phyloP scores from a whole-genome alignment of 495 filamentous ascomycete species.

The Achaetomiella virescens region DNA sequence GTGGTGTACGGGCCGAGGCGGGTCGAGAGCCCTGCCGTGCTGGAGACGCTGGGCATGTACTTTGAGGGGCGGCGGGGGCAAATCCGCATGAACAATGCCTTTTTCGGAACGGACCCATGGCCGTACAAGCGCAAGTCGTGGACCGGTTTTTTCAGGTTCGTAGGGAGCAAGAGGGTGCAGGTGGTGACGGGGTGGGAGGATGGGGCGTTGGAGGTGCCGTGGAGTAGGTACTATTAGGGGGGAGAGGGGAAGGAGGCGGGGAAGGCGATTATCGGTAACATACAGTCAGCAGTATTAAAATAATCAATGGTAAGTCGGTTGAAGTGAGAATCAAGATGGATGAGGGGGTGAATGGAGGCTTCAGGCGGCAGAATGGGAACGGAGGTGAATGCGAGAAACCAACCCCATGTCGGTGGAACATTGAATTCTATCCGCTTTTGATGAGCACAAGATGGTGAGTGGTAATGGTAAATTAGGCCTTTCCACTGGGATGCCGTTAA shows the following conservation, averaged over 20 bases:
- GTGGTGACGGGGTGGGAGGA: slow-evolving; percentile 27
- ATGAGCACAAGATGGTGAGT: too few species aligned
- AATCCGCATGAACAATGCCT: slow-evolving; percentile 24
- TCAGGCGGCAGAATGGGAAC: too few species aligned
- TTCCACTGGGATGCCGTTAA: too few species aligned
- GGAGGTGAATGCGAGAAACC: too few species aligned
- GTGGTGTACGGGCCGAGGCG: slow-evolving; percentile 20
- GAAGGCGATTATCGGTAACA: too few species aligned
- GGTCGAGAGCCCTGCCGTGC: slow-evolving; percentile 20
- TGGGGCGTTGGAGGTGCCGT: slow-evolving; percentile 24
- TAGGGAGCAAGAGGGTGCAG: slow-evolving; percentile 19
- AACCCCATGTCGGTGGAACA: too few species aligned
- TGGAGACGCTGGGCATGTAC: slow-evolving; percentile 17
- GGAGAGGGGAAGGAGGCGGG: slow-evolving; percentile 29
- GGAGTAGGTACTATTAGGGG: slow-evolving; percentile 23
- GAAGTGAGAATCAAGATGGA: too few species aligned
- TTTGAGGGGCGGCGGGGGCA: slow-evolving; percentile 22
- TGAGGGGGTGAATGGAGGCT: too few species aligned
- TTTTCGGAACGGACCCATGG: slow-evolving; percentile 24
- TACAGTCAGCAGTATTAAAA: too few species aligned
- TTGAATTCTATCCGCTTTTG: too few species aligned
- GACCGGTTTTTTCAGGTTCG: slow-evolving; percentile 24
- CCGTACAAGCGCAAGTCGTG: slow-evolving; percentile 21
- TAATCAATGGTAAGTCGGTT: too few species aligned
- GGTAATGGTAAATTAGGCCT: too few species aligned